Conservation (phyloP, 495 filamentous ascomycete species). For the Penicillium desertorum region DNA sequence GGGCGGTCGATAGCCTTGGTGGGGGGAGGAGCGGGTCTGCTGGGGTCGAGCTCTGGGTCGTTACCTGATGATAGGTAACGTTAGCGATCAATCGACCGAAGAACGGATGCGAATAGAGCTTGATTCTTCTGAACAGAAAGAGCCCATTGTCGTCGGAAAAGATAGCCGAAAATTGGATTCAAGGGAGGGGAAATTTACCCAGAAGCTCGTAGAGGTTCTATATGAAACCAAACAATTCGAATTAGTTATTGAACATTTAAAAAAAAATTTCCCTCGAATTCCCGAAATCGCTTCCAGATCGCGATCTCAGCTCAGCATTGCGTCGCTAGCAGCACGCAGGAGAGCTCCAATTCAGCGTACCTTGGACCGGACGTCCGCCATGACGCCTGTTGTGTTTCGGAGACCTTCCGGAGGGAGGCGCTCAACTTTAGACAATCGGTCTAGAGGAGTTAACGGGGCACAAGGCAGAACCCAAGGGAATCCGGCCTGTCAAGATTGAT, state of each 20-base stretch:
- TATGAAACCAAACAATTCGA: slow-evolving; percentile 2
- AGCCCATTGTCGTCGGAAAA: slow-evolving; percentile 10
- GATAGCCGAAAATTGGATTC: slow-evolving; percentile 22
- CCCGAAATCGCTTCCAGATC: slow-evolving; percentile 5
- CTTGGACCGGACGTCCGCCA: slow-evolving; percentile 54
- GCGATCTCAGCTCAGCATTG: not conserved
- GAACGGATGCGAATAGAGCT: slow-evolving; percentile 6
- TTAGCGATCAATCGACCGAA: slow-evolving; percentile 17
- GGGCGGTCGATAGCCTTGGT: slow-evolving; percentile 86
- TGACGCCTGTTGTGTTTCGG: slow-evolving; percentile 50
- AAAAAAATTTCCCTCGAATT: slow-evolving; percentile 1
- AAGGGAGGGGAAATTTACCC: slow-evolving; percentile 57
- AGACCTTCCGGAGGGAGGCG: slow-evolving; percentile 53
- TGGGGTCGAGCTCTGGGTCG: slow-evolving; percentile 83
- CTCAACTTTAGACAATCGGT: slow-evolving; percentile 40
- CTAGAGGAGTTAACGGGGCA: slow-evolving; percentile 27
- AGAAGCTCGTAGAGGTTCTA: slow-evolving; percentile 86
- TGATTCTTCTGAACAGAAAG: slow-evolving; percentile 12
- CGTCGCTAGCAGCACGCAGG: slow-evolving; percentile 10
- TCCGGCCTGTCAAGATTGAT: slow-evolving; percentile 36
- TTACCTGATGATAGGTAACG: slow-evolving; percentile 60
- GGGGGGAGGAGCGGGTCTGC: slow-evolving; percentile 71
- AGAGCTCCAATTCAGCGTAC: slow-evolving; percentile 33
- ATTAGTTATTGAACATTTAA: slow-evolving; percentile 6
- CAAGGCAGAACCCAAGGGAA: slow-evolving; percentile 43